These are phyloP conservation scores for Musa troglodytarum DNA, from an alignment of 176 grass and related monocot species.

Conservation along the genomic window DNA sequence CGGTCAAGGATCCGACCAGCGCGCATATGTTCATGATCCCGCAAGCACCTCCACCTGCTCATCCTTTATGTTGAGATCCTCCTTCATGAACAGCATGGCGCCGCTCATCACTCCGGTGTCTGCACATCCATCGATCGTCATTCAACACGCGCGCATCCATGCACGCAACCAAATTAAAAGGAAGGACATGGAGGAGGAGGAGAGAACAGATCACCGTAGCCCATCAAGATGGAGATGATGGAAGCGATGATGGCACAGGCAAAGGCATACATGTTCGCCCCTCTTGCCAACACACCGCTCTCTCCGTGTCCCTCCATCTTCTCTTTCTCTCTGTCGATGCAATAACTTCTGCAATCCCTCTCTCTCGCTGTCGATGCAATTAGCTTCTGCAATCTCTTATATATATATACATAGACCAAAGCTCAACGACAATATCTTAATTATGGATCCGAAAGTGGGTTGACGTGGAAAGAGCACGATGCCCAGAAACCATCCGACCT, in stretches of 20 bases:
- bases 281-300: neutral
- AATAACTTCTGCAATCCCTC: neutral
- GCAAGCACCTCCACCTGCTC: slow-evolving; percentile 2
- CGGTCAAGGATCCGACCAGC: slow-evolving; percentile 9
- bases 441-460: no score
- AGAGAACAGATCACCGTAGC: slow-evolving; percentile 40
- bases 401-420: no score
- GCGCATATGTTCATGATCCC: slow-evolving; percentile 16
- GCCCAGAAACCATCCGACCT: no score
- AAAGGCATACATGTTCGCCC: slow-evolving; percentile 49
- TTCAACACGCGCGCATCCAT: no score
- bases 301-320: neutral
- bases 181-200: no score
- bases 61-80: slow-evolving; percentile 14
- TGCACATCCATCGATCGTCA: neutral
- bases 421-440: no score
- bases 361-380: no score
- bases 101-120: slow-evolving; percentile 20
- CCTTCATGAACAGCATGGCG: slow-evolving; percentile 15
- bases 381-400: no score
- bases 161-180: no score
- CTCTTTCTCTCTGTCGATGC: neutral
- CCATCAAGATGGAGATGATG: slow-evolving; percentile 74
- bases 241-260: slow-evolving; percentile 62
- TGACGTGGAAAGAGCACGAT: no score